These are phyloP conservation scores for Hydnum rufescens DNA, from an alignment of 768 basidiomycete genomes.

Conservation along the genomic window DNA sequence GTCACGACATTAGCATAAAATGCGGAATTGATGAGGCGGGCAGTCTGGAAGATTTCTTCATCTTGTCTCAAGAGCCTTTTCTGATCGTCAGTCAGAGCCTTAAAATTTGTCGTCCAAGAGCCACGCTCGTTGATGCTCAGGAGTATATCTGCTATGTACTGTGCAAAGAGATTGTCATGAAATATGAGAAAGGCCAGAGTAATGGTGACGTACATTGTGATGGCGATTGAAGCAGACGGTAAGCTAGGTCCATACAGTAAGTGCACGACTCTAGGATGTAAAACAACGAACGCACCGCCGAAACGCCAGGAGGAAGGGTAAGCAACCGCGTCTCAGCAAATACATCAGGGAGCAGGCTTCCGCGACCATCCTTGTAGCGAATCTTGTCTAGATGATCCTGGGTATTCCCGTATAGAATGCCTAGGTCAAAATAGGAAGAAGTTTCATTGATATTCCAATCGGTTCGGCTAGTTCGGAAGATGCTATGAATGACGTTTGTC, in stretches of 20 bases:
- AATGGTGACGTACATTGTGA: background rate
- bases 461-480: background rate
- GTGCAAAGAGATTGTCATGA: background rate
- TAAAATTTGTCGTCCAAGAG: constrained; percentile 33
- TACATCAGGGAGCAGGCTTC: constrained; percentile 43
- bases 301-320: constrained; percentile 58
- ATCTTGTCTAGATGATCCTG: constrained; percentile 15
- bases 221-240: background rate
- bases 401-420: constrained; percentile 27
- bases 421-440: constrained; percentile 8
- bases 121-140: constrained; percentile 67
- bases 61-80: constrained; percentile 9
- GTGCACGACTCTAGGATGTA: background rate
- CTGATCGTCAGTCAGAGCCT: background rate
- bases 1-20: constrained; percentile 10
- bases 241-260: background rate
- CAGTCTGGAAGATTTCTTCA: constrained; percentile 69
- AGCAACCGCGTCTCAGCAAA: constrained; percentile 65
- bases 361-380: constrained; percentile 29
- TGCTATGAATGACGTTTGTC: background rate
- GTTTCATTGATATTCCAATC: constrained; percentile 1
- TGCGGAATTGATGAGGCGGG: constrained; percentile 52
- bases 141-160: constrained; percentile 54
- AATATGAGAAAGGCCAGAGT: background rate
- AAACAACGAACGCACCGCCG: constrained; percentile 18